phyloP scores from a whole-genome alignment of 768 basidiomycete species.

The Cystoderma amianthinum region DNA sequence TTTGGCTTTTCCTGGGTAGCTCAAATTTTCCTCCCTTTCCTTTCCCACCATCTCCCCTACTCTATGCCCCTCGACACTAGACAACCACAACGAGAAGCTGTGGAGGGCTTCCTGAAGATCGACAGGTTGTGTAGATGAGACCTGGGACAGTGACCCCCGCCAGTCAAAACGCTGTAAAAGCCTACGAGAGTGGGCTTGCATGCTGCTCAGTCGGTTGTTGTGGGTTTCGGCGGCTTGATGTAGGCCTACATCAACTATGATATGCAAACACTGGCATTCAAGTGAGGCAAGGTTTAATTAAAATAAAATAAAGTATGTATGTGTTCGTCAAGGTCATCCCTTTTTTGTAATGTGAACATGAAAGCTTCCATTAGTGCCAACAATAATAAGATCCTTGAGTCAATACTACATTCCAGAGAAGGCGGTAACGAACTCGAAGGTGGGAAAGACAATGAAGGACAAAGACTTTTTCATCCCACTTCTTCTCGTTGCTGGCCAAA shows the following conservation, averaged over 20 bases:
- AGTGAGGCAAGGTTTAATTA: slow-evolving; percentile 2
- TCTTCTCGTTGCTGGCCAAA: slow-evolving; percentile 60
- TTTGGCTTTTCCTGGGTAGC: too few relatives aligned
- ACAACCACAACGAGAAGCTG: slow-evolving; percentile 81
- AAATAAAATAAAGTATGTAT: slow-evolving; percentile 1
- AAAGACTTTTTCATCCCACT: slow-evolving; percentile 83
- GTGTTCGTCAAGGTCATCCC: slow-evolving; percentile 45
- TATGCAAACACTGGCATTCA: slow-evolving; percentile 33
- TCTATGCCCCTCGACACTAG: slow-evolving; percentile 70
- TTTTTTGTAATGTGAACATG: slow-evolving; percentile 60
- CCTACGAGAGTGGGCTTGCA: slow-evolving; percentile 8
- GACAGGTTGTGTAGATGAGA: slow-evolving; percentile 58
- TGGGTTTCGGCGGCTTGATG: slow-evolving; percentile 37
- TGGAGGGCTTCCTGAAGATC: slow-evolving; percentile 57
- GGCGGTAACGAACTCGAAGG: slow-evolving; percentile 50
- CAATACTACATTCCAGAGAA: background rate
- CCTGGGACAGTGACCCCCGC: slow-evolving; percentile 67
- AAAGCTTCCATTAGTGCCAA: slow-evolving; percentile 65
- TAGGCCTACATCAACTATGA: slow-evolving; percentile 51
- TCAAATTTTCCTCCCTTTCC: too few relatives aligned
- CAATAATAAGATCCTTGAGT: background rate
- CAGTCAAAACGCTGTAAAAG: background rate
- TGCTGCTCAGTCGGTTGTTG: too few relatives aligned
- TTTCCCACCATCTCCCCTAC: too few relatives aligned
- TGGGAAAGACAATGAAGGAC: slow-evolving; percentile 83